A percentile compares a stretch with the other conserved stretches of the same genome.
phyloP scores from a whole-genome alignment of 2,329 filamentous ascomycete species.

The Cercospora brassicicola region DNA sequence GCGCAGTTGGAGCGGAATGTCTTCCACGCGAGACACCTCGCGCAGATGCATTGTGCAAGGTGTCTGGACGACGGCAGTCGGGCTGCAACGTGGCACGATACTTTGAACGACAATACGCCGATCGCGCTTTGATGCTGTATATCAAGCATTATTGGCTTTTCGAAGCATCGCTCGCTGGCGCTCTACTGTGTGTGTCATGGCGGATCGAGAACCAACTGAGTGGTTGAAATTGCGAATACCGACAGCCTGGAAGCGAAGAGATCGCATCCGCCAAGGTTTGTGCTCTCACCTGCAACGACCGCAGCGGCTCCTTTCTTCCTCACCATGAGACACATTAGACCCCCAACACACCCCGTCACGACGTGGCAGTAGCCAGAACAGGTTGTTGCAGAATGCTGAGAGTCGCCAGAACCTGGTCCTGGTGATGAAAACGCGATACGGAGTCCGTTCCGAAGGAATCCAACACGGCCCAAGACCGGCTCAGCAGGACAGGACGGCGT shows the following conservation, averaged over 20 bases:
- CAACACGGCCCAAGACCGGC: not conserved
- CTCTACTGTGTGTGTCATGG: not conserved
- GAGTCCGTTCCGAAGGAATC: not conserved
- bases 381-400: not conserved
- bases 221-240: conserved; percentile 3
- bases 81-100: conserved; percentile 6
- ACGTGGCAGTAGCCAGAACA: not conserved
- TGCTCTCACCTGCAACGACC: not conserved
- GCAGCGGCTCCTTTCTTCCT: not conserved
- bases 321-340: not conserved
- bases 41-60: not conserved
- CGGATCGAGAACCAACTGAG: not conserved
- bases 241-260: conserved; percentile 1
- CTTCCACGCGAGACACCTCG: not conserved
- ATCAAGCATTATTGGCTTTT: not conserved
- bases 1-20: not conserved
- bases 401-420: not conserved
- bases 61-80: not conserved
- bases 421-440: not conserved
- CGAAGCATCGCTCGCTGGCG: not conserved
- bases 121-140: not conserved
- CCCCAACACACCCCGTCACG: not conserved
- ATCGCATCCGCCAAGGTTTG: not conserved
- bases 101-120: not conserved
- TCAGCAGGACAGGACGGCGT: not conserved